Base-by-base conservation (phyloP, 495 filamentous ascomycete genomes). In the Annulohypoxylon moriforme region DNA sequence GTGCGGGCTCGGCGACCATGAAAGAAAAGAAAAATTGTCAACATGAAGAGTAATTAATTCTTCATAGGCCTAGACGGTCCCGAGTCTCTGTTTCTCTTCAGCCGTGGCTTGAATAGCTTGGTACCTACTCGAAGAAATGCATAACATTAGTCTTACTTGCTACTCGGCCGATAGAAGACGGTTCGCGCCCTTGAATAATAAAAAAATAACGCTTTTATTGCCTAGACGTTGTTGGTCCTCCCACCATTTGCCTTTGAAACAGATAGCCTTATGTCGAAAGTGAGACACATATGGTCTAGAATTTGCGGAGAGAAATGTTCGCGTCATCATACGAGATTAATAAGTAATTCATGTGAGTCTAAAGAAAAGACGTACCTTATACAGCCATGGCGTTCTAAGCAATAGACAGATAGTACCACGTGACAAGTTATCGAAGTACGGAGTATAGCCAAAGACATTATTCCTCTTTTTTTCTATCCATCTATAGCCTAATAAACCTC, bases 81-180 rank as follows among this genome's bases (percentile, higher is more conserved):
- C 16, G 25, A 55, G 6, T 18, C 4, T 29, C 9, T 34, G 50
- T 55, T 55, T 55, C 18, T 25, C 46, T 55, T 34, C 29, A 20
- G 50, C 50, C 20, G n/a, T 55, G 50, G 50, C 50, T 33, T 55
- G 3, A 34, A 7, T 55, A 55, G 27, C 29, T 55, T 18, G 29
- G 6, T 34, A 3, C 4, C 14, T 18, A n/a, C n/a, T n/a, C n/a
- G 27, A 50, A 50, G 1, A 27, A 44, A 44, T 11, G 40, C 8
- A 11, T 25, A 4, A 40, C 20, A 14, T 8, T 6, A 33, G 50
- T 11, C 50, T 55, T 34, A 14, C 0, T 13, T n/a, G 27, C 29
- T 18, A 55, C 20, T 20, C 16, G 29, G 29, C 47, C 47, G 13
- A 24, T 25, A 27, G 9, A 29, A 14, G 9, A n/a, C 24, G 11